Base-by-base conservation (phyloP, 1,284 basidiomycete genomes). In the Ustilago cynodontis region DNA sequence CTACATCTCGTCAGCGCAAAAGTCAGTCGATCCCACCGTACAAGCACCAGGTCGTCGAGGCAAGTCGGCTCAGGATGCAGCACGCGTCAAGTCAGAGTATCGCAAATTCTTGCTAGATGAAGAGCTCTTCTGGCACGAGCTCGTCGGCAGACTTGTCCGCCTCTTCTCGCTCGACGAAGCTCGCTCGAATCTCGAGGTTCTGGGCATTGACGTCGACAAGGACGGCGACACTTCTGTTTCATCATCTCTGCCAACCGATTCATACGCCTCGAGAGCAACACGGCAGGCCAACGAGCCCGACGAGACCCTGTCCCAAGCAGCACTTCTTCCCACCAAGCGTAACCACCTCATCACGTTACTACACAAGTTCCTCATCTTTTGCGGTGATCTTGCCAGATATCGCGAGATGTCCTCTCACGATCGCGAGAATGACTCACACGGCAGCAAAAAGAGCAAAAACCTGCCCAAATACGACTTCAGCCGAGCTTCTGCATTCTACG, bases 371-470 rank as follows among this genome's bases (percentile, higher is more conserved):
- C 88, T 98, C 56, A 92, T 98, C 31, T 98, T 92, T 86, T 90
- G 97, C 22, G 96, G 96, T 18, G 96, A 99, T 85, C 91, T 99
- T 51, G 93, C 94, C 72, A 89, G 96, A 35, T 99, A 99, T 87
- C 90, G 93, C 68, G 95, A 98, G 83, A 91, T 93, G 70, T 95
- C 95, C 47, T 64, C 68, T 28, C 73, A 68, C 49, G 68, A 76
- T n/a, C 55, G 59, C 49, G 66, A 75, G 26, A 56, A 31, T 9
- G 50, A 53, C 16, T 58, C 69, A 2, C 33, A 57, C 10, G 47
- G 59, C 35, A 55, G 18, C 56, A 66, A 60, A 31, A 63, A 54
- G 56, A 20, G 24, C 52, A 62, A 69, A 41, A 31, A 16, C 29
- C 26, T 45, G 61, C 68, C 50, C 22, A 65, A 64, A 28, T 59